A percentile compares a stretch with the other conserved stretches of the same genome.
These are phyloP conservation scores for Rhynchospora tenuis DNA, from an alignment of 176 grass and related monocot species.

Conservation along the genomic window DNA sequence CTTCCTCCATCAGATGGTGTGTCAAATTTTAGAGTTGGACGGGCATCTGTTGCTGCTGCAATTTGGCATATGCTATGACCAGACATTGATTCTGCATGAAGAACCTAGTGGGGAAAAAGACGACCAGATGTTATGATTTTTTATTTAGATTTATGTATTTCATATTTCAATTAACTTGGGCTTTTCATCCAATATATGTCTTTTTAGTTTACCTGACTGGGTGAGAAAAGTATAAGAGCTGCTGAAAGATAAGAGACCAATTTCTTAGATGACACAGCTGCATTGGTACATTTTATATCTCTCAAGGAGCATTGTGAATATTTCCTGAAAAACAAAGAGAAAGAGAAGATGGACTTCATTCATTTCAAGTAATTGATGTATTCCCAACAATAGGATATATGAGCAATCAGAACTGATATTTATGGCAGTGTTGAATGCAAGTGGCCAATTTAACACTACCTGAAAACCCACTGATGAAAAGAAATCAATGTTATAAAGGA, in stretches of 20 bases:
- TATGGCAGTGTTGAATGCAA: background rate
- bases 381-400: background rate
- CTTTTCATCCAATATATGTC: background rate
- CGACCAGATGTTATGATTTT: background rate
- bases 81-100: slow-evolving; percentile 44
- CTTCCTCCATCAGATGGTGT: slow-evolving; percentile 29
- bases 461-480: background rate
- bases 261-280: slow-evolving; percentile 24
- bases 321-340: slow-evolving; percentile 4
- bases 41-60: slow-evolving; percentile 31
- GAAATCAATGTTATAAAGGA: no score
- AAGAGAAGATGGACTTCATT: background rate
- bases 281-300: slow-evolving; percentile 16
- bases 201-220: slow-evolving; percentile 43
- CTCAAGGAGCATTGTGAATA: slow-evolving; percentile 10
- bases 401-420: background rate
- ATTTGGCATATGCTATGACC: slow-evolving; percentile 45
- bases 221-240: slow-evolving; percentile 44
- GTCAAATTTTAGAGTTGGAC: slow-evolving; percentile 37
- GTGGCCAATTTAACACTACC: background rate
- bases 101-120: slow-evolving; percentile 52
- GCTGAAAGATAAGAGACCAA: slow-evolving; percentile 54
- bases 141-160: slow-evolving; percentile 4
- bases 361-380: background rate
- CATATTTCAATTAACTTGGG: background rate